These are phyloP conservation scores for Daldinia caldariorum DNA, from an alignment of 495 filamentous ascomycete genomes.

Conservation along the genomic window DNA sequence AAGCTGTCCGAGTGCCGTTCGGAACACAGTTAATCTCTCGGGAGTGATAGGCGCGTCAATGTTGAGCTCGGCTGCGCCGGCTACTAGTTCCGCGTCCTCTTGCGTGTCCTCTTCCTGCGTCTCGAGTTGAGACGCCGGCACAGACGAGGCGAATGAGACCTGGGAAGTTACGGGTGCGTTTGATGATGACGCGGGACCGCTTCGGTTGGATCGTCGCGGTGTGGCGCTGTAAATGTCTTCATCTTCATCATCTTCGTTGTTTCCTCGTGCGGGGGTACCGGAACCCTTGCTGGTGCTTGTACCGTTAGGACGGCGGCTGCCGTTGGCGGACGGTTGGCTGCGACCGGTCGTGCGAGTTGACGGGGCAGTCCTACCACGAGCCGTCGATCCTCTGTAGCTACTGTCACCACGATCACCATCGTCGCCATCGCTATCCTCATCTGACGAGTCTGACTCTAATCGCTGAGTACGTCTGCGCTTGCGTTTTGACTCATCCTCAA, in stretches of 20 bases:
- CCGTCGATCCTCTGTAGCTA: slow-evolving; percentile 41
- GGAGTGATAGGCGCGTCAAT: slow-evolving; percentile 64
- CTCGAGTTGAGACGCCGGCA: slow-evolving; percentile 57
- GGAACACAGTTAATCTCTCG: slow-evolving; percentile 76
- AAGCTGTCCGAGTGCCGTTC: slow-evolving; percentile 78
- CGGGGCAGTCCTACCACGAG: slow-evolving; percentile 38
- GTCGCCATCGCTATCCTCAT: slow-evolving; percentile 52
- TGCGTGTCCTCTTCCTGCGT: slow-evolving; percentile 50
- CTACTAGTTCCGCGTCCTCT: slow-evolving; percentile 52
- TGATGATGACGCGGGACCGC: slow-evolving; percentile 42
- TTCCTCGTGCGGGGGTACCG: slow-evolving; percentile 38
- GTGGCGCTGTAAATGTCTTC: slow-evolving; percentile 53
- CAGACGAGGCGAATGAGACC: slow-evolving; percentile 57
- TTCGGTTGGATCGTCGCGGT: slow-evolving; percentile 51
- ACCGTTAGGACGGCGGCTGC: slow-evolving; percentile 43
- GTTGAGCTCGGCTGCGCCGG: slow-evolving; percentile 49
- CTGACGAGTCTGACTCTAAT: slow-evolving; percentile 49
- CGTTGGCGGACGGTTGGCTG: slow-evolving; percentile 44
- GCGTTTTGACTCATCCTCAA: slow-evolving; percentile 87
- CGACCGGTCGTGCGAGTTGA: slow-evolving; percentile 42
- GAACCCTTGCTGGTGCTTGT: slow-evolving; percentile 29
- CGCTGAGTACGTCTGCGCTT: slow-evolving; percentile 67
- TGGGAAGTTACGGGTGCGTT: slow-evolving; percentile 48
- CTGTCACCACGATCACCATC: slow-evolving; percentile 47
- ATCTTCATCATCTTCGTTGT: slow-evolving; percentile 43